Percentiles rank a stretch among this genome's conserved stretches.
phyloP scores from a whole-genome alignment of 192 early-diverging fungal species.

The Backusella mclennaniae region DNA sequence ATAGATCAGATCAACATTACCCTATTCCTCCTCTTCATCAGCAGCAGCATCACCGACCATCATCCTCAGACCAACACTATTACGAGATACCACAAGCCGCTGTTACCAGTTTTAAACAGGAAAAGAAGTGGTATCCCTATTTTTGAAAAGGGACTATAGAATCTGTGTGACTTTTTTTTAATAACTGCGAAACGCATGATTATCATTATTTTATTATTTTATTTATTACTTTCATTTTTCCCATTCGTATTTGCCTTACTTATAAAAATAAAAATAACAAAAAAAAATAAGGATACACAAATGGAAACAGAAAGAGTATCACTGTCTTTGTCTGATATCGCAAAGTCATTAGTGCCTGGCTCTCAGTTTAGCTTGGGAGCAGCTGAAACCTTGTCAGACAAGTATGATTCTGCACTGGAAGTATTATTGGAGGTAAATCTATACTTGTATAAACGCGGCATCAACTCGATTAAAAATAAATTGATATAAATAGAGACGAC shows the following conservation, averaged over 20 bases:
- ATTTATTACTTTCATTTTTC: background rate
- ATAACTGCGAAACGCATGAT: background rate
- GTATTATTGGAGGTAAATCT: background rate
- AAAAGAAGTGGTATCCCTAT: background rate
- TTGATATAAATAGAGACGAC: background rate
- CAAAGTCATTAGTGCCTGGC: background rate
- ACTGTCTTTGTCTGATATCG: background rate
- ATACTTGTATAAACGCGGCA: background rate
- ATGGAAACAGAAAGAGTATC: background rate
- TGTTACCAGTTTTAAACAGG: background rate
- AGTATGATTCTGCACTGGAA: background rate
- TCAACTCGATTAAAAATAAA: background rate
- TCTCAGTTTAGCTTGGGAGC: background rate
- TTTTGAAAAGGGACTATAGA: background rate
- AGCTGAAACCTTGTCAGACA: background rate
- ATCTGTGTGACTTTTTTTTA: background rate
- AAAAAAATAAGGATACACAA: background rate
- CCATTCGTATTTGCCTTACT: background rate
- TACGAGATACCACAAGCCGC: background rate
- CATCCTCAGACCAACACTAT: background rate
- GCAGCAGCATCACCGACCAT: background rate
- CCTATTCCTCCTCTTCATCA: background rate
- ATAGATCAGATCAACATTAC: background rate
- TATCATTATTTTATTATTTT: background rate
- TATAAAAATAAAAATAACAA: background rate